Conservation (phyloP, 2,329 filamentous ascomycete species). For the Colletotrichum destructivum region DNA sequence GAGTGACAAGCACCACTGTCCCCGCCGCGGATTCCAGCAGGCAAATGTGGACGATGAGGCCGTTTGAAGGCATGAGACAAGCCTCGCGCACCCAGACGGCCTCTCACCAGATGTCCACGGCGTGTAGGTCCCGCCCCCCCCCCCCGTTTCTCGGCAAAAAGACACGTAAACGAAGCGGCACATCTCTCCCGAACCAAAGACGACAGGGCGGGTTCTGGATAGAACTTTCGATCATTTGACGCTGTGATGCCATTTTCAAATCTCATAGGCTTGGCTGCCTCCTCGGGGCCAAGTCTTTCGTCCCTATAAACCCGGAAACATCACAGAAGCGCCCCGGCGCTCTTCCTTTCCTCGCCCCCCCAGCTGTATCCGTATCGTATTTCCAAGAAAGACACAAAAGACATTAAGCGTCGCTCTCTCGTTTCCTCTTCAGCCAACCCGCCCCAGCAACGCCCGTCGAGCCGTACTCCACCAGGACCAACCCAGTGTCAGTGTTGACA, state of each 20-base stretch:
- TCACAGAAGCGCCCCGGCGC: neutral
- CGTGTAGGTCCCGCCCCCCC: too few relatives aligned
- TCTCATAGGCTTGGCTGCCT: slow-evolving; percentile 17
- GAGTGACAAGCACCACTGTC: too few relatives aligned
- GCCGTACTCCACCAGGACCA: neutral
- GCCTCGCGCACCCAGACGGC: too few relatives aligned
- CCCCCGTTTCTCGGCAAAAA: too few relatives aligned
- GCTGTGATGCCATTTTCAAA: slow-evolving; percentile 23
- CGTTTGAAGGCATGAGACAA: too few relatives aligned
- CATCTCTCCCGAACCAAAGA: too few relatives aligned
- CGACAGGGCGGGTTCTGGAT: neutral
- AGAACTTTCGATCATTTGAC: neutral
- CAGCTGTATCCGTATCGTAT: neutral
- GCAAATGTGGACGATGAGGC: too few relatives aligned
- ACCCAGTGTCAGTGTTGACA: neutral
- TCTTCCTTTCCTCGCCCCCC: neutral
- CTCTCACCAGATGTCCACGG: too few relatives aligned
- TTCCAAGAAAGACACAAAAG: neutral
- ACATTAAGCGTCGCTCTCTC: slow-evolving; percentile 32
- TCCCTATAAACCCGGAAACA: slow-evolving; percentile 1
- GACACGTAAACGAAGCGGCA: too few relatives aligned
- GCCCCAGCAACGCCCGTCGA: slow-evolving; percentile 10
- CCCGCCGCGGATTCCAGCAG: too few relatives aligned
- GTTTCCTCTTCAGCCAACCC: neutral
- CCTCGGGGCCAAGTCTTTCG: slow-evolving; percentile 3